Conservation (phyloP, 805 yeast species). For the Saccharomycopsis lassenensis region DNA sequence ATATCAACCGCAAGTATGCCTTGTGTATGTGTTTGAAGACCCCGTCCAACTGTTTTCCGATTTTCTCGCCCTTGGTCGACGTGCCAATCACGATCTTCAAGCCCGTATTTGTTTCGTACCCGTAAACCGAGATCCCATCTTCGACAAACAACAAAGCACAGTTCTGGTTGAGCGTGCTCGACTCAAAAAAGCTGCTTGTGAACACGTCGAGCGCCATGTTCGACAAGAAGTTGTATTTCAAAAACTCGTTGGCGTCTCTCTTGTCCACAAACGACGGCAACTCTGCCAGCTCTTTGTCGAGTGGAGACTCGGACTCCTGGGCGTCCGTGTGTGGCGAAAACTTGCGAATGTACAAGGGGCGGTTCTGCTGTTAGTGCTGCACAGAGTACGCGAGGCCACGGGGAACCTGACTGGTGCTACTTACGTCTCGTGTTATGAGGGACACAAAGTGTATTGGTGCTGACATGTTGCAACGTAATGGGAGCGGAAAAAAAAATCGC, state of each 20-base stretch:
- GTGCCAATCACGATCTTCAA: slow-evolving; percentile 54
- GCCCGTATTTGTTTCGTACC: slow-evolving; percentile 59
- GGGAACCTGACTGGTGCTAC: slow-evolving; percentile 11
- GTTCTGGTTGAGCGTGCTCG: slow-evolving; percentile 27
- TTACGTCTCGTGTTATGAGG: slow-evolving; percentile 42
- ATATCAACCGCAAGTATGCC: slow-evolving; percentile 42
- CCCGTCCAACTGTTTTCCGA: slow-evolving; percentile 18
- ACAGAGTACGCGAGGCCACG: neutral
- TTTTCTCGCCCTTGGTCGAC: slow-evolving; percentile 24
- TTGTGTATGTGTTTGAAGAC: slow-evolving; percentile 36
- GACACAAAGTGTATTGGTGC: slow-evolving; percentile 40
- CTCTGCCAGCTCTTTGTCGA: neutral
- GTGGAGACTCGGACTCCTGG: neutral
- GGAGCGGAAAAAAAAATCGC: no score
- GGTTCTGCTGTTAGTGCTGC: slow-evolving; percentile 25
- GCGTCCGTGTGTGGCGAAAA: slow-evolving; percentile 28
- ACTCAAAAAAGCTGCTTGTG: slow-evolving; percentile 37
- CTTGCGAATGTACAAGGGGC: slow-evolving; percentile 50
- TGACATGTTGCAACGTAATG: slow-evolving; percentile 4
- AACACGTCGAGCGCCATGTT: slow-evolving; percentile 69
- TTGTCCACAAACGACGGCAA: slow-evolving; percentile 21
- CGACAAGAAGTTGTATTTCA: slow-evolving; percentile 60
- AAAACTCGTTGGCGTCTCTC: slow-evolving; percentile 31
- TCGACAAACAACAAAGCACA: slow-evolving; percentile 47
- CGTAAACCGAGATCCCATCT: slow-evolving; percentile 57